Evolutionary conservation across 1,139 yeast genomes (phyloP).

Genomic region (Suhomyces choctaworum): DNA sequence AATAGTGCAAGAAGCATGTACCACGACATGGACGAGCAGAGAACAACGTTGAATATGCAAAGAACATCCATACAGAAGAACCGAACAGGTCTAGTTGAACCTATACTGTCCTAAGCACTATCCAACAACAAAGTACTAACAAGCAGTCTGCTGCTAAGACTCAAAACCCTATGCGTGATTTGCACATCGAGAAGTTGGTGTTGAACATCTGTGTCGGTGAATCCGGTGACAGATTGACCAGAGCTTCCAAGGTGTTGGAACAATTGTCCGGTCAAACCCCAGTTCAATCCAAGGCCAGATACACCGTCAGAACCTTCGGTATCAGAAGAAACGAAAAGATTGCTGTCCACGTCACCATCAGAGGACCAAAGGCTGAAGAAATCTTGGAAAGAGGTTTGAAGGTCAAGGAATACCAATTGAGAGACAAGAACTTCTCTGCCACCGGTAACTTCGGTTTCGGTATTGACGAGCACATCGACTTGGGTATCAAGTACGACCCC

Average conservation of each 20-base stretch:
- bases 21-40: too few relatives aligned
- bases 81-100: too few relatives aligned
- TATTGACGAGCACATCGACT: conserved; percentile 98
- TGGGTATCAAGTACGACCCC: conserved; percentile 99
- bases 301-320: conserved; percentile 99
- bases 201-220: conserved; percentile 99
- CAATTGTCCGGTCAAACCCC: conserved; percentile 99
- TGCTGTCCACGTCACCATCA: conserved; percentile 98
- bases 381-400: conserved; percentile 99
- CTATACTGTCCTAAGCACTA: too few relatives aligned
- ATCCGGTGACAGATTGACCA: conserved; percentile 99
- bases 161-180: conserved; percentile 88
- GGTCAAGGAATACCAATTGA: conserved; percentile 99
- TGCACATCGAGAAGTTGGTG: conserved; percentile 98
- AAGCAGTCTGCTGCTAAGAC: conserved; percentile 36
- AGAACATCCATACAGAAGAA: too few relatives aligned
- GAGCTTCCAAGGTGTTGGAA: conserved; percentile 99
- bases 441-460: conserved; percentile 99
- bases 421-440: conserved; percentile 89
- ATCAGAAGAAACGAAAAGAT: conserved; percentile 99
- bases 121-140: conserved; percentile 4
- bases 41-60: too few relatives aligned
- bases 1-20: too few relatives aligned
- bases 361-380: conserved; percentile 99
- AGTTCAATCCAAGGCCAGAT: conserved; percentile 99